Percentiles rank a stretch among this genome's conserved stretches.
Evolutionary conservation across 2,329 filamentous ascomycete species (phyloP).

Genomic region (Botrytis squamosa): DNA sequence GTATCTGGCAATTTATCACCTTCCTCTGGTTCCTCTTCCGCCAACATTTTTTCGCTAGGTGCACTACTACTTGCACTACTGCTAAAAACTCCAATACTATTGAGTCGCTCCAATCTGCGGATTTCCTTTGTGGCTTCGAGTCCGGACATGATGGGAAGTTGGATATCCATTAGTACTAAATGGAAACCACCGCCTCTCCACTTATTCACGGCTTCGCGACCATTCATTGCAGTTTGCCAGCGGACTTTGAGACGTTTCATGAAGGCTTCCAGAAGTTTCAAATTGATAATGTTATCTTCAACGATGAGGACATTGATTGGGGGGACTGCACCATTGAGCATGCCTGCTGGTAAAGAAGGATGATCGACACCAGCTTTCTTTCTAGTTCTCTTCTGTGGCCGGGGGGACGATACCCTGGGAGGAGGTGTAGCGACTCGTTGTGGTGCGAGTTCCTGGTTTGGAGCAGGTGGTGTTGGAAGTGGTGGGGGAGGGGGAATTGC

Average conservation of each 20-base stretch:
- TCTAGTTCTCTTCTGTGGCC: conserved; percentile 43
- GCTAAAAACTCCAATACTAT: conserved; percentile 88
- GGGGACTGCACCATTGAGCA: conserved; percentile 80
- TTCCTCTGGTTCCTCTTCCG: conserved; percentile 50
- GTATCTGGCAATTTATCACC: conserved; percentile 68
- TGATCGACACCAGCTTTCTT: conserved; percentile 52
- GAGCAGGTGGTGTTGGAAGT: conserved; percentile 53
- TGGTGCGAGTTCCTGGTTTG: conserved; percentile 48
- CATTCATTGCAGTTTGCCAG: conserved; percentile 97
- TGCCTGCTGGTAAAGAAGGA: conserved; percentile 55
- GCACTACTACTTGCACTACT: conserved; percentile 59
- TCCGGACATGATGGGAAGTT: conserved; percentile 94
- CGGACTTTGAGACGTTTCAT: conserved; percentile 94
- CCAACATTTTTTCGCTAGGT: conserved; percentile 44
- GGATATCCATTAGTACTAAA: conserved; percentile 97
- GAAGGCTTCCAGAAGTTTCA: conserved; percentile 89
- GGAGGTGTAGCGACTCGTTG: conserved; percentile 44
- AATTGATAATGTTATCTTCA: conserved; percentile 97
- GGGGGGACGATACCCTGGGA: conserved; percentile 50
- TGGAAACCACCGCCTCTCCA: conserved; percentile 94
- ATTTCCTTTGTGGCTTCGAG: conserved; percentile 95
- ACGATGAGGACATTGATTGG: conserved; percentile 98
- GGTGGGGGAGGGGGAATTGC: conserved; percentile 47
- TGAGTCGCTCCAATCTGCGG: conserved; percentile 80
- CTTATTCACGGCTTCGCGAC: conserved; percentile 86